Base-by-base conservation (phyloP, 257 asterid genomes). In the Misopates orontium region DNA sequence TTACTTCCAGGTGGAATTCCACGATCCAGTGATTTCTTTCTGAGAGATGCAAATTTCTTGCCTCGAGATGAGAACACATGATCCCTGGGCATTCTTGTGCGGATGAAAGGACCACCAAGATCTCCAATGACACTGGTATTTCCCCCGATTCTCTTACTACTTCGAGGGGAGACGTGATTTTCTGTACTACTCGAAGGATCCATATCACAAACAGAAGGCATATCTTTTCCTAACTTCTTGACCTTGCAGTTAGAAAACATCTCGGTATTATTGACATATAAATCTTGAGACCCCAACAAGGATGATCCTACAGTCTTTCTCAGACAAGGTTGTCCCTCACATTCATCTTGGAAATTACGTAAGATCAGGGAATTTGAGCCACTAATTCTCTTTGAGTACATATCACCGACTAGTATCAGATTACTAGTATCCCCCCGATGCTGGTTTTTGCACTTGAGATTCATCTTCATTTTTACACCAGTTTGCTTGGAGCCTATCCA, bases 401-500 rank as follows among this genome's bases (percentile, higher is more conserved):
- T 28, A 67, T 70, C 71, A 42, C 65, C 57, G 11, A 31, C 51
- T 64, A 88, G 75, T 12, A 69, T 49, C 58, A 63, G 74, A 64
- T 14, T 20, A 59, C 77, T 42, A 49, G 36, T 57, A 73, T 57
- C 72, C 47, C 68, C 70, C 10, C 73, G 68, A 55, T 4, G 80
- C 74, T 58, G 82, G 70, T 64, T 77, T 73, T 75, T 81, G 57
- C 25, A 75, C 60, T 68, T 77, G 53, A 18, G 79, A 60, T 61
- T 81, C 61, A 44, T 70, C 75, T 78, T 86, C 82, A 76, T 87
- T 52, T 69, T 76, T 8, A 76, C 77, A 60, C 83, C 83, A 61
- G 86, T 83, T 66, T 89, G 69, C 74, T 89, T 89, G 44, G 96
- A 89, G 70, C 90, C 81, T 14, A 74, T 79, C 95, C 92, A 88